Percentiles rank a stretch among this genome's conserved stretches.
These are phyloP conservation scores for Rhizophagus clarus DNA, from an alignment of 192 early-diverging fungal species.

Conservation along the genomic window DNA sequence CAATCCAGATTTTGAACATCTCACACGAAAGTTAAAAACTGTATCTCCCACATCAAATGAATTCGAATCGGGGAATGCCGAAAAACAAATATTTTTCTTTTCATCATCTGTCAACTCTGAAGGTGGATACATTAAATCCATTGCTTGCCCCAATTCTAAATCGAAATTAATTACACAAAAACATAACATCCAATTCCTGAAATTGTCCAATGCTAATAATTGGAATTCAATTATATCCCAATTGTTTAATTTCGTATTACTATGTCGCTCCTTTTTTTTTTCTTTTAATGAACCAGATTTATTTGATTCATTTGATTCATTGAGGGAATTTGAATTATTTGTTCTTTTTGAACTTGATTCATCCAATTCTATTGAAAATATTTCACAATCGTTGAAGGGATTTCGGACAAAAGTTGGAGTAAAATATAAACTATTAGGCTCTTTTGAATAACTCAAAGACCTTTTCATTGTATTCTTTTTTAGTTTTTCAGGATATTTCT, in stretches of 20 bases:
- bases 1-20: conserved; percentile 57
- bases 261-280: background rate
- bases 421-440: background rate
- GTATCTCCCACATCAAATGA: conserved; percentile 75
- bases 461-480: background rate
- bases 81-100: conserved; percentile 77
- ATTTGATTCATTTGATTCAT: background rate
- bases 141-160: conserved; percentile 78
- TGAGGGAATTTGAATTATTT: background rate
- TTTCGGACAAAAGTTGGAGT: conserved; percentile 3
- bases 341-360: background rate
- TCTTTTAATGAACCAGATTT: background rate
- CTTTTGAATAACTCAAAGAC: background rate
- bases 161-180: conserved; percentile 83
- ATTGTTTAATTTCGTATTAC: conserved; percentile 28
- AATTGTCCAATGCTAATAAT: conserved; percentile 44
- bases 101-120: conserved; percentile 66
- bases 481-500: background rate
- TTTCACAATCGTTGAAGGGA: conserved; percentile 25
- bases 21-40: conserved; percentile 72
- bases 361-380: background rate
- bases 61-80: conserved; percentile 77
- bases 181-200: conserved; percentile 69
- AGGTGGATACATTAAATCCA: conserved; percentile 74
- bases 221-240: conserved; percentile 42